Evolutionary conservation across 2,329 filamentous ascomycete genomes (phyloP).

Genomic region (Botrytis paeoniae): DNA sequence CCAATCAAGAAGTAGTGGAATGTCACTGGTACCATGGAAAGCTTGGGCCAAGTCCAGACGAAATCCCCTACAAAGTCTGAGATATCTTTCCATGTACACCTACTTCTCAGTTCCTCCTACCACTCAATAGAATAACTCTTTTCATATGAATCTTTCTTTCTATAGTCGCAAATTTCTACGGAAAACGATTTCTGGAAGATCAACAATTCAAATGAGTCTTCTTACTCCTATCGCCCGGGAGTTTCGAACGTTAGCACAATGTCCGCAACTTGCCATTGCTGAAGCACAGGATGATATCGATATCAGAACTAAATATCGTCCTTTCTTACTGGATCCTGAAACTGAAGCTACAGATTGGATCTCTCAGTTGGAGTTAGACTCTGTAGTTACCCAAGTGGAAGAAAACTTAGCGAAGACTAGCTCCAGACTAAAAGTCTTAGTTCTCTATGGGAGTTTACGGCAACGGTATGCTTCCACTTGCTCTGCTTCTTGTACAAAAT

Average conservation of each 20-base stretch:
- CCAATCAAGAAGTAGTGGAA: background rate
- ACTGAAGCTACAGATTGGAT: conserved; percentile 52
- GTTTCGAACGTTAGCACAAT: conserved; percentile 13
- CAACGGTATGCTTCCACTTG: conserved; percentile 32
- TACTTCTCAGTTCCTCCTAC: background rate
- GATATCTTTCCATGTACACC: background rate
- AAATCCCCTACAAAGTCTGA: background rate
- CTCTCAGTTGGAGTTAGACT: conserved; percentile 52
- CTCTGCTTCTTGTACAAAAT: background rate
- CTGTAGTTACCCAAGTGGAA: conserved; percentile 50
- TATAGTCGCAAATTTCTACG: background rate
- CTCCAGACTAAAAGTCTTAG: conserved; percentile 51
- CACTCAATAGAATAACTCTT: background rate
- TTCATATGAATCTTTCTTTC: background rate
- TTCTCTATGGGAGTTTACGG: conserved; percentile 60
- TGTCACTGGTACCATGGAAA: background rate
- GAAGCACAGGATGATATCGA: conserved; percentile 10
- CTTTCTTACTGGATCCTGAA: conserved; percentile 49
- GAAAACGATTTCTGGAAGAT: background rate
- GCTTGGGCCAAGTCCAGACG: background rate
- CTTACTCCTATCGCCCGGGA: background rate
- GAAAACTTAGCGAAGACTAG: conserved; percentile 41
- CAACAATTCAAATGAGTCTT: background rate
- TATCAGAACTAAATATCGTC: conserved; percentile 49
- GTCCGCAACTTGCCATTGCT: conserved; percentile 2